Base-by-base conservation (phyloP, 345 rosid genomes). In the Populus ilicifolia region DNA sequence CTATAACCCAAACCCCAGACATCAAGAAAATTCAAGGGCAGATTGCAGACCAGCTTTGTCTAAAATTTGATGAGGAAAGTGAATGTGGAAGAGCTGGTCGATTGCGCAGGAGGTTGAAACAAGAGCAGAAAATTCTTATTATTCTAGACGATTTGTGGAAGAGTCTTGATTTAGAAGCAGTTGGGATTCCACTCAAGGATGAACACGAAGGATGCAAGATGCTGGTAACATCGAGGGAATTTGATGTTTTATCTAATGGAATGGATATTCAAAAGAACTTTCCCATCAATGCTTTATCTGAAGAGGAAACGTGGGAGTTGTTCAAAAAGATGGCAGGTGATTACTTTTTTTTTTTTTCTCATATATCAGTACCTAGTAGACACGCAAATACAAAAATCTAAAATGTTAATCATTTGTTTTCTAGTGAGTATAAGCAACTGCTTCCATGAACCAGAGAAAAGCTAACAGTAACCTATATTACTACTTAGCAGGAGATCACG, bases 81-180 rank as follows among this genome's bases (percentile, higher is more conserved):
- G 77, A 10, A 2, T 1, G 3, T 2, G 78, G 23, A 16, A 75
- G 85, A 41, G 85, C 83, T 18, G 20, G 43, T 18, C 64, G 72
- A 38, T 56, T 82, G n/a, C 17, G 52, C 2, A 21, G 2, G 4
- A 33, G 75, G 36, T 25, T 84, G 70, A 77, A 23, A 64, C 65
- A 63, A 0, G 74, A 72, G 39, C 35, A 68, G 59, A 83, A 66
- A n/a, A 16, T 79, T 36, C 80, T 87, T 36, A 67, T 87, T 17
- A 79, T 87, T 50, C 56, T 87, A 11, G 88, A 87, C 48, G 70
- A 83, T 52, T 30, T 87, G 2, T 79, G 85, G 85, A 48, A 71
- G 6, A 48, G 29, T n/a, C 23, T 85, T 14, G 65, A 85, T 8
- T 23, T 81, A 39, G 67, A 76, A 18, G 69, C 44, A 1, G 64